Base-by-base conservation (phyloP, 2,329 filamentous ascomycete genomes). In the Xylaria sp. region DNA sequence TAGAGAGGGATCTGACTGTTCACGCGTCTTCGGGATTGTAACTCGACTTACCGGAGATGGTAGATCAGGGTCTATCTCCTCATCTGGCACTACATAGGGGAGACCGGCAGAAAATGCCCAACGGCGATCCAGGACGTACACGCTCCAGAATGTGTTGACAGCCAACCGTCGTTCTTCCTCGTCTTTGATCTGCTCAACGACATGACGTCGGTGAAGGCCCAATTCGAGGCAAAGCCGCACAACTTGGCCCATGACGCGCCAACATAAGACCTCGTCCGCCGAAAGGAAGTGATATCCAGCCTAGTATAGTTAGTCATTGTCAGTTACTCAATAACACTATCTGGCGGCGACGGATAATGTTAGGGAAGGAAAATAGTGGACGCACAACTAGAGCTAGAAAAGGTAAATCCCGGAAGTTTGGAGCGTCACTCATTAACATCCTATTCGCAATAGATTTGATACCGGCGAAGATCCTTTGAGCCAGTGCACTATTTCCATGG, bases 21-120 rank as follows among this genome's bases (percentile, higher is more conserved):
- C 51, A 39, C 36, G 24, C 17, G 34, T 45, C 12, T 27, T 50
- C 5, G 7, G 55, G 58, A n/a, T 55, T 11, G 24, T 11, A 9
- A 19, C 17, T 34, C 1, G 9, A 80, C 86, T 81, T 82, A 97
- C 93, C 32, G 94, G 94, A 75, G 92, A 90, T 1, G 93, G 93
- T 24, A 98, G 81, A 60, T 87, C 86, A 0, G 90, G 88, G 75
- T 97, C 94, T 68, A 97, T 93, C 76, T 97, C 93, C 17, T 92
- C 88, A 75, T 97, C 94, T 72, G 95, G 91, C 42, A 97, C 84
- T 2, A 92, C 90, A 81, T 93, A 97, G 0, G 94, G 94, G 78
- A 97, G 86, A 0, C 94, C 94, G 0, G 93, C 94, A n/a, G 91
- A 92, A 73, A 97, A 93, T 71, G 92, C 93, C 93, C 93, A 97